Conservation (phyloP, 1,284 basidiomycete genomes). For the Acaromyces ingoldii region DNA sequence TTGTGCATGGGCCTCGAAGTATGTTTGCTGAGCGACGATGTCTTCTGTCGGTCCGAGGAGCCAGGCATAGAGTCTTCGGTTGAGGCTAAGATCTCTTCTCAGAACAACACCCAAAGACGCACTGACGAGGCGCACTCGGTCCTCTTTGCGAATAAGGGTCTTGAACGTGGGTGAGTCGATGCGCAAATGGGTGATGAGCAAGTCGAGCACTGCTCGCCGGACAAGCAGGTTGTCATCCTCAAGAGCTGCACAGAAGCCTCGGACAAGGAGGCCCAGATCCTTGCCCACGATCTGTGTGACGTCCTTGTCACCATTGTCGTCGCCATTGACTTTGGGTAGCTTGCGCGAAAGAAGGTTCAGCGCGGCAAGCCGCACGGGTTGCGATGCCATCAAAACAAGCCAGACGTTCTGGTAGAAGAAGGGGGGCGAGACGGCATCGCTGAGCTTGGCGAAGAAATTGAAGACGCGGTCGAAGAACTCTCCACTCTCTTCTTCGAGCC, state of each 20-base stretch:
- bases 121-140: conserved; percentile 34
- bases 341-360: conserved; percentile 79
- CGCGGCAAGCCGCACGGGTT: conserved; percentile 75
- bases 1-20: conserved; percentile 25
- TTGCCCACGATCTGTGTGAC: conserved; percentile 55
- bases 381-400: conserved; percentile 86
- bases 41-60: conserved; percentile 71
- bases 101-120: conserved; percentile 55
- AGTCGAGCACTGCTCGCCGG: conserved; percentile 38
- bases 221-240: conserved; percentile 70
- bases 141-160: conserved; percentile 14
- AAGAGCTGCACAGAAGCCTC: conserved; percentile 80
- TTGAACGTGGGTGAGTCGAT: conserved; percentile 27
- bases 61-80: conserved; percentile 89
- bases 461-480: conserved; percentile 96
- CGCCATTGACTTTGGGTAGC: conserved; percentile 57
- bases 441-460: conserved; percentile 71
- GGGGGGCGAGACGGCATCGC: conserved; percentile 62
- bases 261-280: conserved; percentile 85
- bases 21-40: conserved; percentile 53
- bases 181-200: conserved; percentile 34
- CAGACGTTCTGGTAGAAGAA: conserved; percentile 96
- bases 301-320: conserved; percentile 8
- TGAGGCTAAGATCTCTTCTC: conserved; percentile 84
- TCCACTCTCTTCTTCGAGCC: conserved; percentile 88